Base-by-base conservation (phyloP, 192 early-diverging fungal genomes). In the Backusella australiensis region DNA sequence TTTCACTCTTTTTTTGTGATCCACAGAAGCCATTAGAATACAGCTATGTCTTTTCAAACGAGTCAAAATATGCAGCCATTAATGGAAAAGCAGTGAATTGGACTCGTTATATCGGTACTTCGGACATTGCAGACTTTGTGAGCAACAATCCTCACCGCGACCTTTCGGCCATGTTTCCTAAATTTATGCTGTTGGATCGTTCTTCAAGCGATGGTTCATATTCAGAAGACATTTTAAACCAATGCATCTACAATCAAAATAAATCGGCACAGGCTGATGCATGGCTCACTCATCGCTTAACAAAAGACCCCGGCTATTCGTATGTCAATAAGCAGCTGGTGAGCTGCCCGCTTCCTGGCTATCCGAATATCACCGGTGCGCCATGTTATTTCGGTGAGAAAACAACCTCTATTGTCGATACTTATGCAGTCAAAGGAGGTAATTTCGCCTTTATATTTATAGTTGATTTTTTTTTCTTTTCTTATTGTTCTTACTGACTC, bases 1-100 rank as follows among this genome's bases (percentile, higher is more conserved):
- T 77, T 44, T 74, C 81, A 35, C 32, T 41, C 5, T 38, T 78
- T 17, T 82, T 82, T 68, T 82, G 81, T 34, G 70, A 77, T 32
- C 67, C 77, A 23, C 67, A 71, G 56, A 72, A 71, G 26, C 63
- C 63, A 3, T 82, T 75, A 44, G 41, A 75, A 38, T 82, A 82
- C 35, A 70, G 19, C 7, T 21, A 39, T 34, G 73, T 82, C 39
- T 65, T 53, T 56, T 32, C 53, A 14, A 34, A 71, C 15, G 39
- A 69, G n/a, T 75, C 77, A n/a, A 67, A 56, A 35, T 75, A 52
- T 52, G 73, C 73, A 21, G 77, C 53, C 1, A 76, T 82, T 29
- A 78, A 82, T 56, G 81, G 81, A 23, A 78, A 78, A 32, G 81
- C 81, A 26, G 74, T 82, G 23, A 70, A 80, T 73, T 59, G 71